Evolutionary conservation across 495 filamentous ascomycete species (phyloP), one percentile per base, ranked within the genome.

Genomic region (Penicillium cataractarum): DNA sequence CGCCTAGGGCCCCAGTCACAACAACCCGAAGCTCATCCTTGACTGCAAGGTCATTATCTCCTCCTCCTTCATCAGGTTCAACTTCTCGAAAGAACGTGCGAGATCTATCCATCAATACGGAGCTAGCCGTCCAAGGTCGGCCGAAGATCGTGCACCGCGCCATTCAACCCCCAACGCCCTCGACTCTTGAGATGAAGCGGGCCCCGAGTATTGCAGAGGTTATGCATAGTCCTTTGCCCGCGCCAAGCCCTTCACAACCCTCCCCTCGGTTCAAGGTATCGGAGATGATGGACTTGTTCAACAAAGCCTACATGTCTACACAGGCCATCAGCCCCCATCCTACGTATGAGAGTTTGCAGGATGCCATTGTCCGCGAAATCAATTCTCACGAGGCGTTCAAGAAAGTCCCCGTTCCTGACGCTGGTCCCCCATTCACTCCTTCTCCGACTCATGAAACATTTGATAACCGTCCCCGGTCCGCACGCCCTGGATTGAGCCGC

Each of bases 301-400:
- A 66, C 57, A 74, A 79, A 58, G 75, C 78, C 3, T 79, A 75
- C 46, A 58, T 62, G 32, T 72, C 77, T 7, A 72, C 64, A 3
- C 72, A 72, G 22, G 64, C 60, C n/a, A 27, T 76, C 8, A 74
- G 70, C 21, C 55, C 74, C 7, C 71, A 79, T 48, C 74, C 79
- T 9, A 79, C 78, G 1, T 80, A 77, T 39, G 79, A 82, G 63
- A 74, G 74, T 17, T 65, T 82, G 10, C 78, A 82, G 57, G 79
- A 82, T 65, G 76, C 78, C 37, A 82, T 82, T 46, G 66, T 82
- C 26, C 74, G 79, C 12, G 79, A 82, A 58, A 78, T 82, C 56
- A 82, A 82, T 39, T 82, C 79, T 2, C 79, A 82, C 50, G 79
- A 82, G 42, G 79, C 79, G 13, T 82, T 82, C 55, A 70, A 65